A percentile compares a stretch with the other conserved stretches of the same genome.
phyloP scores from a whole-genome alignment of 495 filamentous ascomycete species.

The Darksidea phi region DNA sequence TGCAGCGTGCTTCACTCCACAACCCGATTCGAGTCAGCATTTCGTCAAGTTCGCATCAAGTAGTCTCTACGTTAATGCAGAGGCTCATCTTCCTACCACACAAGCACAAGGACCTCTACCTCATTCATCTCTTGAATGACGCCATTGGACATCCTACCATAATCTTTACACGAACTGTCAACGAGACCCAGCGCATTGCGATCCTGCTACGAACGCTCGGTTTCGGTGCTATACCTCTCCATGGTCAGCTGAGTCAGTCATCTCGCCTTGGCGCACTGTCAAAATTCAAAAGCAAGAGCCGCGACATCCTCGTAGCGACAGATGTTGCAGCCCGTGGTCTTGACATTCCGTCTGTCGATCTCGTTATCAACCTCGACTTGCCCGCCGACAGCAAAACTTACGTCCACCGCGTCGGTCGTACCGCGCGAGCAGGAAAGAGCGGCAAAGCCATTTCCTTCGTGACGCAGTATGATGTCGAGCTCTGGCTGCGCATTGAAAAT shows the following conservation, averaged over 20 bases:
- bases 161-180: slow-evolving; percentile 89
- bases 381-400: slow-evolving; percentile 86
- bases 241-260: slow-evolving; percentile 84
- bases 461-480: slow-evolving; percentile 89
- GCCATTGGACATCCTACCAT: slow-evolving; percentile 79
- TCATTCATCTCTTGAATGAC: slow-evolving; percentile 82
- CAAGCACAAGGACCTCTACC: slow-evolving; percentile 80
- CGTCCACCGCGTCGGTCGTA: slow-evolving; percentile 91
- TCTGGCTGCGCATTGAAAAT: slow-evolving; percentile 79
- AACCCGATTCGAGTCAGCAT: slow-evolving; percentile 78
- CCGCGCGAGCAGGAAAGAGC: slow-evolving; percentile 82
- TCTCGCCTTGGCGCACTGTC: slow-evolving; percentile 78
- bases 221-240: slow-evolving; percentile 83
- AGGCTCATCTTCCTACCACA: slow-evolving; percentile 73
- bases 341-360: slow-evolving; percentile 88
- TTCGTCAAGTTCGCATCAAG: slow-evolving; percentile 75
- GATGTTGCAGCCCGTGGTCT: slow-evolving; percentile 93
- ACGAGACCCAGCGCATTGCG: slow-evolving; percentile 81
- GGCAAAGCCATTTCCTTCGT: slow-evolving; percentile 80
- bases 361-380: slow-evolving; percentile 85
- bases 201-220: slow-evolving; percentile 77
- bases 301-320: slow-evolving; percentile 89
- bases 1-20: slow-evolving; percentile 82
- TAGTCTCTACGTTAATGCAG: slow-evolving; percentile 79
- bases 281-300: slow-evolving; percentile 74